Conservation (phyloP, 495 filamentous ascomycete species). For the Wilcoxina mikolae region DNA sequence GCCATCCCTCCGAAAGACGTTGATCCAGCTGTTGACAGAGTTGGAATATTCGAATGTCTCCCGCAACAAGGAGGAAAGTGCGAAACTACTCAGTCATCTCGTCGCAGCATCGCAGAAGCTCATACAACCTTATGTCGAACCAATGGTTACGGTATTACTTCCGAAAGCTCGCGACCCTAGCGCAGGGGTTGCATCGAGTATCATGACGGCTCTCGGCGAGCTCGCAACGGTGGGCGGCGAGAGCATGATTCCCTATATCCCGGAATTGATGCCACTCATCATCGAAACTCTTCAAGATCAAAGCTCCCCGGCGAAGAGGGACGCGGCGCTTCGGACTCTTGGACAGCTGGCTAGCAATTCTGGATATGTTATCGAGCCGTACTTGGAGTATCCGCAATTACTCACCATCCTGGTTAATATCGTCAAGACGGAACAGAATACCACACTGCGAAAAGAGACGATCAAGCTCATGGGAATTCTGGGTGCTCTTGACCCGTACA, state of each 20-base stretch:
- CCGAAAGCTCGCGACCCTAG: conserved; percentile 75
- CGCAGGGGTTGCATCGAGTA: conserved; percentile 74
- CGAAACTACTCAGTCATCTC: conserved; percentile 78
- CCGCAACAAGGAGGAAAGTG: conserved; percentile 88
- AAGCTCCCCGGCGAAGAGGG: conserved; percentile 70
- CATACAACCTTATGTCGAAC: conserved; percentile 88
- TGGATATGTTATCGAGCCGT: conserved; percentile 95
- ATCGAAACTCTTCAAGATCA: conserved; percentile 85
- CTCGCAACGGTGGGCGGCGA: conserved; percentile 83
- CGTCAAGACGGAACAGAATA: conserved; percentile 73
- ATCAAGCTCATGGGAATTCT: conserved; percentile 92
- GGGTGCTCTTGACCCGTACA: conserved; percentile 92
- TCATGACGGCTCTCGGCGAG: conserved; percentile 85
- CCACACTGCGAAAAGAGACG: conserved; percentile 73
- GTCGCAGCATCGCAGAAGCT: conserved; percentile 79
- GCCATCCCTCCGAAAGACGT: conserved; percentile 76
- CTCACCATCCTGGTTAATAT: conserved; percentile 85
- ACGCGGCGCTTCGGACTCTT: conserved; percentile 77
- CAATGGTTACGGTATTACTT: conserved; percentile 77
- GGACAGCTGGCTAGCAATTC: conserved; percentile 87
- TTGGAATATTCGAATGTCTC: conserved; percentile 89
- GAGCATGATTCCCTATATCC: conserved; percentile 76
- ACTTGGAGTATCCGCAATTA: conserved; percentile 82
- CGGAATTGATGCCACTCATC: conserved; percentile 84
- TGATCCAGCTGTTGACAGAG: conserved; percentile 91